Base-by-base conservation (phyloP, 2,329 filamentous ascomycete species). In the Colletotrichum tamarilloi region DNA sequence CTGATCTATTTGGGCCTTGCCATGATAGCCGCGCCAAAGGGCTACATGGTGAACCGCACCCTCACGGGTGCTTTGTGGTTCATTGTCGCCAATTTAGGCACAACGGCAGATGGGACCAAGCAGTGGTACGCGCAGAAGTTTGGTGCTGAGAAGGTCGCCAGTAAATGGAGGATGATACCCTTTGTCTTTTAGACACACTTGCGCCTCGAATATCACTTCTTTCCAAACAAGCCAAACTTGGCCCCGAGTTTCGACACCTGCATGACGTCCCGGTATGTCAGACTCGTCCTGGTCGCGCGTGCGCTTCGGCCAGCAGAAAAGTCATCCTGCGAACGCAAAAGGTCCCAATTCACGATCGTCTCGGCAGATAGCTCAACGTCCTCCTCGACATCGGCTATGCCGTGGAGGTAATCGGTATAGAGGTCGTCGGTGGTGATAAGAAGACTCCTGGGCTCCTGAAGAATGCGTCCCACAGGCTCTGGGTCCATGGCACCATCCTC, bases 261-360 rank as follows among this genome's bases (percentile, higher is more conserved):
- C 76, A 96, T 84, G 53, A 98, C 96, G 84, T 98, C 95, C 76
- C 96, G 88, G 83, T 93, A 96, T 1, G 94, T 97, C 76, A 96
- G 84, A 82, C 94, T 95, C 30, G 91, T 90, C 68, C 94, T 89
- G 12, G 87, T 91, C 56, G 84, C 82, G 55, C 94, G 88, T 64
- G 85, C 77, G 78, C 90, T 92, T 55, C 82, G 82, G 1, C 92
- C 92, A 12, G 85, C 83, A 57, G 79, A 76, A 76, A 88, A 86
- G 64, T 77, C 74, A 57, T 84, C 81, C 2, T 81, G 80, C 24
- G 90, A 86, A 8, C 88, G 86, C 46, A 96, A 84, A 19, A 94
- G 82, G 11, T 84, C 77, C 94, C 94, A 97, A 79, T 97, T 97
- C 58, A 89, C 89, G 80, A 97, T 85, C 3, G 90, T 92, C 12